Evolutionary conservation across 139 green algal species (phyloP).

Genomic region (Chlamydomonas sp.): DNA sequence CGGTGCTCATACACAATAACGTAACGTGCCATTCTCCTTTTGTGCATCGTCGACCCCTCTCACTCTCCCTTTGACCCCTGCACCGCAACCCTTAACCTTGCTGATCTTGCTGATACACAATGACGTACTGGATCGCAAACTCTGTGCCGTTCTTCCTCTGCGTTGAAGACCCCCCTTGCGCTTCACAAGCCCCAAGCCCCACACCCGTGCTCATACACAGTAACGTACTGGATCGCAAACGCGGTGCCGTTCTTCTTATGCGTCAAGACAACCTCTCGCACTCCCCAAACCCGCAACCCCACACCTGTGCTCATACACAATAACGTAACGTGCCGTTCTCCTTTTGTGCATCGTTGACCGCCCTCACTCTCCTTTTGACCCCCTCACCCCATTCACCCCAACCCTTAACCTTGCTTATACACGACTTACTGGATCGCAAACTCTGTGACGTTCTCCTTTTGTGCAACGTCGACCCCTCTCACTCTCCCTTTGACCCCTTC

Average conservation of each 20-base stretch:
- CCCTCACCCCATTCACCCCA: background rate
- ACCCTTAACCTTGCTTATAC: background rate
- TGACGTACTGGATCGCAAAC: slow-evolving; percentile 97
- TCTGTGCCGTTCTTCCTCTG: slow-evolving; percentile 77
- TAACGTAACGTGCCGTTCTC: background rate
- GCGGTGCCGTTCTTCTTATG: slow-evolving; percentile 12
- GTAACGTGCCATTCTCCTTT: background rate
- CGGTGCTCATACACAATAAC: background rate
- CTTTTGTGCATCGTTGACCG: background rate
- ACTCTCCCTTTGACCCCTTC: background rate
- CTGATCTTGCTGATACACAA: too few species aligned
- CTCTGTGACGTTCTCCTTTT: slow-evolving; percentile 56
- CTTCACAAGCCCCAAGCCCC: too few species aligned
- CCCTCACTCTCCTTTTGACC: background rate
- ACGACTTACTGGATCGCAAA: slow-evolving; percentile 99
- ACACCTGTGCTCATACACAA: background rate
- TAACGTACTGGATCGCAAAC: slow-evolving; percentile 73
- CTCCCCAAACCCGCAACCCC: too few species aligned
- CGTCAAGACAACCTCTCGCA: background rate
- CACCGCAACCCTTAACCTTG: background rate
- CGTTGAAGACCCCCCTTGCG: background rate
- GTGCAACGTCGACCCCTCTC: background rate
- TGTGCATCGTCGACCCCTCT: background rate
- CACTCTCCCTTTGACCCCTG: background rate
- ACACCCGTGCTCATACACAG: background rate